Base-by-base conservation (phyloP, 768 basidiomycete species). In the Gymnopilus junonius region DNA sequence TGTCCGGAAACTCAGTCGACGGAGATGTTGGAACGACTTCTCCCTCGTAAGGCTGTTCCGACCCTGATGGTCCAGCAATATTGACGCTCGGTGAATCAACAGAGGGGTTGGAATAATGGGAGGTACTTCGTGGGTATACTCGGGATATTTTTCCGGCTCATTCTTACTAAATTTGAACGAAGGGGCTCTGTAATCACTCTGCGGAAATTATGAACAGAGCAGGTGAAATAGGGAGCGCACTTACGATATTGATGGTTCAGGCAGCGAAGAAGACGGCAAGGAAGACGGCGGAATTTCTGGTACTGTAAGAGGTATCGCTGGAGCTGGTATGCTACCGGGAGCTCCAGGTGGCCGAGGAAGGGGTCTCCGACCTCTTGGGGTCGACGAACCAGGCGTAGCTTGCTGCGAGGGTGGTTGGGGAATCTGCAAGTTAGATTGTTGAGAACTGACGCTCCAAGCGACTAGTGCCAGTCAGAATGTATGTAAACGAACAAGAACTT, bases 1-100 rank as follows among this genome's bases (percentile, higher is more conserved):
- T 62, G 35, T 73, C 70, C 39, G 68, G 68, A 58, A 64, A 73
- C 45, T 73, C 71, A 3, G 71, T 70, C 20, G 65, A 62, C 21
- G 63, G 66, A 8, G 67, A 67, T 15, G 67, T 66, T 17, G 69
- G 63, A 1, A 62, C 66, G 25, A 55, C 61, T 4, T 63, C 63
- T 8, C 40, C 55, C 34, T 58, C 62, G 25, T 48, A 65, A 4
- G 42, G 48, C 32, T 34, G 59, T 32, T 64, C 43, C 17, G 39
- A 45, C 17, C 58, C 45, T 43, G 68, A 67, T 32, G 70, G 63
- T 6, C 62, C 69, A 15, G 66, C 66, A 43, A 46, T 65, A 45
- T 59, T 63, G n/a, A 60, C 64, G 32, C 56, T 53, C 10, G 50
- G 23, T 7, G 35, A 11, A 15, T 61, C 57, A 35, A 53, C 27